A percentile compares a stretch with the other conserved stretches of the same genome.
Evolutionary conservation across 306 rosid species (phyloP).

Genomic region (Pyrus pyrifolia): DNA sequence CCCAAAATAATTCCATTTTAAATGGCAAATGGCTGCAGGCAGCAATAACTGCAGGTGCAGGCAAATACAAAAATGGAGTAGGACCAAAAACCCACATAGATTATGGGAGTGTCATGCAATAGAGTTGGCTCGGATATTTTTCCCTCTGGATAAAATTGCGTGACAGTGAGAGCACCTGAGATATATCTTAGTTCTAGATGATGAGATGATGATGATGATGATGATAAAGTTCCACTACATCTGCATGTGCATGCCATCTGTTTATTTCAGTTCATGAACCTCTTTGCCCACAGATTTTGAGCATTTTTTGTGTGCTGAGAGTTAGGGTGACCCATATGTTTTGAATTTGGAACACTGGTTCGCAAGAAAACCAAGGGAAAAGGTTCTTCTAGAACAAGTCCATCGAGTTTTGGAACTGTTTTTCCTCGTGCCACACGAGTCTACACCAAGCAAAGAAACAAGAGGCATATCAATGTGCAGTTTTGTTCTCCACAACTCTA

Average conservation of each 20-base stretch:
- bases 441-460: background rate
- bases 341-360: slow-evolving; percentile 3
- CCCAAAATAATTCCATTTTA: no score
- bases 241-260: background rate
- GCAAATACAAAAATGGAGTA: background rate
- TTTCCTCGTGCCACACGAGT: background rate
- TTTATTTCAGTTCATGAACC: no score
- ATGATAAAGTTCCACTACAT: background rate
- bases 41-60: no score
- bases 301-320: background rate
- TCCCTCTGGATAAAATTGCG: background rate
- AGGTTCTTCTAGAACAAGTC: background rate
- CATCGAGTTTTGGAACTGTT: background rate
- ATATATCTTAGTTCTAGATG: background rate
- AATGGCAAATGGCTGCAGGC: background rate
- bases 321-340: background rate
- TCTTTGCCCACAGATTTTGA: slow-evolving; percentile 1
- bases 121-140: background rate
- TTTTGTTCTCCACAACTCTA: background rate
- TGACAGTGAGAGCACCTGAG: background rate
- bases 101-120: background rate
- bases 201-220: background rate
- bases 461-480: background rate
- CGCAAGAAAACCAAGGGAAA: slow-evolving; percentile 1
- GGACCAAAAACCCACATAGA: background rate